Evolutionary conservation across 2,329 filamentous ascomycete genomes (phyloP), one percentile per base, ranked within the genome.

Genomic region (Stemphylium beticola): DNA sequence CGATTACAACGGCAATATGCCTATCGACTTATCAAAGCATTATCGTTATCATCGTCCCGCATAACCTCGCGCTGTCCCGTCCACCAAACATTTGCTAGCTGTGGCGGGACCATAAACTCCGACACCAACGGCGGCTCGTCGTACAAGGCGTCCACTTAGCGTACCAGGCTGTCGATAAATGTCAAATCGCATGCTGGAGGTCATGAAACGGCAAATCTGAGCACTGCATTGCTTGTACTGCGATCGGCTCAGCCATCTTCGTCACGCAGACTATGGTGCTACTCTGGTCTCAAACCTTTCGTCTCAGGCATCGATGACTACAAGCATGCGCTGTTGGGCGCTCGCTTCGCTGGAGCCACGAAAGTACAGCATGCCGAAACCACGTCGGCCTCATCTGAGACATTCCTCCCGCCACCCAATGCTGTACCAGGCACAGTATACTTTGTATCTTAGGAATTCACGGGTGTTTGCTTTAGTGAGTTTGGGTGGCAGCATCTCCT

Each of bases 181-280:
- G 33, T 3, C 36, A 17, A 3, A 11, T 39, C 48, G 15, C 38
- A 12, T 29, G 18, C 17, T 22, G 24, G 40, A 15, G 34, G 38
- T 14, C 14, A 39, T 52, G 44, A 53, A 53, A 49, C 39, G 37
- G 4, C 40, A 7, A 4, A 40, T 18, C 34, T 52, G 26, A 42
- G 36, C 49, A 49, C 49, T 36, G n/a, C 34, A 44, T 40, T 18
- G 14, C 11, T 15, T 14, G 14, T 17, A 15, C 24, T 50, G 53
- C 15, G 18, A 15, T 42, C 29, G 22, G 33, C 32, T 41, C 44
- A 17, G 26, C 22, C 15, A 15, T 33, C n/a, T 20, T 20, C 32
- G 33, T 31, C 24, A 57, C 33, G 26, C 26, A 29, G 9, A 29
- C 2, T 9, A 29, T 29, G 26, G 26, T 29, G 26, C 10, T 10